Percentiles rank a stretch among this genome's conserved stretches.
Conservation (phyloP, 495 filamentous ascomycete species). For the Hyaloscypha variabilis region DNA sequence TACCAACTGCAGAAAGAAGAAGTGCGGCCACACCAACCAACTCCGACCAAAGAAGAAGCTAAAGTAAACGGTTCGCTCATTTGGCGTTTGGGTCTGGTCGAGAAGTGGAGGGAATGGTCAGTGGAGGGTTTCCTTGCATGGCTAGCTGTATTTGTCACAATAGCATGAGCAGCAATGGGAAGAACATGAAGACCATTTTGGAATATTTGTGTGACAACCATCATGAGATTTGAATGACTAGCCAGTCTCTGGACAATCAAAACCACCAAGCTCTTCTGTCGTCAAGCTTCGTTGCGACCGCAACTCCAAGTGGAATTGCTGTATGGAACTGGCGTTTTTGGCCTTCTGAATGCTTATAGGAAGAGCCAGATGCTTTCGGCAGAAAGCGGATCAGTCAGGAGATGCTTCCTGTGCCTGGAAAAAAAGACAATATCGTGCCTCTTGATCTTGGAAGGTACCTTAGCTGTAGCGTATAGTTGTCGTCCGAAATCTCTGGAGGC, state of each 20-base stretch:
- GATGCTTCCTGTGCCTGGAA: too few relatives aligned
- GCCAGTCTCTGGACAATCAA: neutral
- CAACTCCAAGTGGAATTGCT: neutral
- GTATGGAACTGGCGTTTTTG: neutral
- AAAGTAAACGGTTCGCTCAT: constrained; percentile 64
- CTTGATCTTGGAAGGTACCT: too few relatives aligned
- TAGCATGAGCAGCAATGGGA: constrained; percentile 32
- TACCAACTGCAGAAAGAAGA: constrained; percentile 99
- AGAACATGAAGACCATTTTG: constrained; percentile 19
- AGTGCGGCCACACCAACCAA: constrained; percentile 99
- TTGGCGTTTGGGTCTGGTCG: constrained; percentile 31
- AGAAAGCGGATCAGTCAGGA: too few relatives aligned
- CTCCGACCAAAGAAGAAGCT: constrained; percentile 99
- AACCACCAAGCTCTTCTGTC: neutral
- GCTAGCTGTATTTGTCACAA: constrained; percentile 31
- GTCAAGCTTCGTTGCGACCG: neutral
- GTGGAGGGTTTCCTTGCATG: constrained; percentile 32
- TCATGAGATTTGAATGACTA: too few relatives aligned
- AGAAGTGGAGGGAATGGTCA: neutral
- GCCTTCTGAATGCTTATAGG: neutral
- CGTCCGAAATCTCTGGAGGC: too few relatives aligned
- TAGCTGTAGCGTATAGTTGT: too few relatives aligned
- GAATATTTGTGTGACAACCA: neutral
- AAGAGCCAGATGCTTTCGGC: too few relatives aligned
- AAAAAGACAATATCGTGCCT: too few relatives aligned